Evolutionary conservation across 768 basidiomycete genomes (phyloP), one percentile per base, ranked within the genome.

Genomic region (Ramaria sp.): DNA sequence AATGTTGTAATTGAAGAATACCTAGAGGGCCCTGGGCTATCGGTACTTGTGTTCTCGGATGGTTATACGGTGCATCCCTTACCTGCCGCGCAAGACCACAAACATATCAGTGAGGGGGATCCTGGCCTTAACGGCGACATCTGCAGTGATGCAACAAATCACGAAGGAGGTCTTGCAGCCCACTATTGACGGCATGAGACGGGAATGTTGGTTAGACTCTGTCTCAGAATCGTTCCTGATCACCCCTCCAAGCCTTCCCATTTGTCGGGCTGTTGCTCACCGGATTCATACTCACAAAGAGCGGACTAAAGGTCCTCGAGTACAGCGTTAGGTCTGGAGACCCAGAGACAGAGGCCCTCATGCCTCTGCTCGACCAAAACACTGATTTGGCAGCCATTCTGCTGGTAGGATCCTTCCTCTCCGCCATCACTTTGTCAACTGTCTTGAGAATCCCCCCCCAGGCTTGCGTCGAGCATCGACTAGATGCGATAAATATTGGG

Each of bases 311-410:
- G 68, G 90, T 96, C 15, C 78, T 99, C 34, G 96, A 99, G 71
- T 99, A 97, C 72, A 99, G 98, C 66, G 94, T 99, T 52, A 81
- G 96, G 33, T 99, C 98, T 63, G 96, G 96, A 27, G 96, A 99
- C 70, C 96, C 96, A 11, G 96, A 99, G 72, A 97, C 95, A 1
- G 89, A 99, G 70, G 86, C 92, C 0, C 73, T 99, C 41, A 79
- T 97, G 75, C 76, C 95, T 30, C 77, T 99, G 4, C 76, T 99
- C 4, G 71, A 74, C 52, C 77, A 87, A 33, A 75, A 85, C 53
- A 83, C 84, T n/a, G 96, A 99, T 70, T 74, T 99, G 19, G 90
- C 90, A 0, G 81, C 83, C 47, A 74, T 98, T 51, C 73, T 97
- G 65, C 75, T 94, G 59, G 93, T 93, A 69, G 68, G 83, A 67